Evolutionary conservation across 768 basidiomycete species (phyloP).

Genomic region (Rhizopogon vinicolor): DNA sequence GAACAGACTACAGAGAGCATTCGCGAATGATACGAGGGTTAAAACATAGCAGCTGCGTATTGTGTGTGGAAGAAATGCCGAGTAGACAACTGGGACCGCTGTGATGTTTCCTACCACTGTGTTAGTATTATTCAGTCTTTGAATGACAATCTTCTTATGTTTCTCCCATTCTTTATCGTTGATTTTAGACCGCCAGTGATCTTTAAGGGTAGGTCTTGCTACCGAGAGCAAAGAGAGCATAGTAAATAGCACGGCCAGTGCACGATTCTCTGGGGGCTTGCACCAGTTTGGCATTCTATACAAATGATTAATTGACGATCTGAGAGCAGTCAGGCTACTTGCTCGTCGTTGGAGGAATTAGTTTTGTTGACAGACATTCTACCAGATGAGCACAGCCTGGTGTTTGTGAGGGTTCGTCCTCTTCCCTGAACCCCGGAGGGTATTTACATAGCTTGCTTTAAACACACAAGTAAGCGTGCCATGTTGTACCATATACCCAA

Average conservation of each 20-base stretch:
- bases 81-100: background rate
- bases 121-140: background rate
- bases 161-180: background rate
- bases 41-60: background rate
- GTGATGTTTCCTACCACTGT: background rate
- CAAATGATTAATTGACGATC: background rate
- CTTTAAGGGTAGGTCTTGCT: background rate
- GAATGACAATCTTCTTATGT: background rate
- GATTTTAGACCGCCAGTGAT: background rate
- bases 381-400: background rate
- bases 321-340: background rate
- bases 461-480: background rate
- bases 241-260: background rate
- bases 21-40: background rate
- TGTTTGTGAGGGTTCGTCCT: background rate
- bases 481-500: background rate
- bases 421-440: background rate
- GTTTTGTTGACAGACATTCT: background rate
- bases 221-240: background rate
- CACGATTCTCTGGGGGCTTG: background rate
- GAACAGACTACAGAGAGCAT: background rate
- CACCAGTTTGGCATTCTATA: background rate
- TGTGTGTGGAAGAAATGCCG: background rate
- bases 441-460: background rate
- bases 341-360: background rate